A percentile compares a stretch with the other conserved stretches of the same genome.
Evolutionary conservation across 2,329 filamentous ascomycete genomes (phyloP).

Genomic region (Fusarium sp.): DNA sequence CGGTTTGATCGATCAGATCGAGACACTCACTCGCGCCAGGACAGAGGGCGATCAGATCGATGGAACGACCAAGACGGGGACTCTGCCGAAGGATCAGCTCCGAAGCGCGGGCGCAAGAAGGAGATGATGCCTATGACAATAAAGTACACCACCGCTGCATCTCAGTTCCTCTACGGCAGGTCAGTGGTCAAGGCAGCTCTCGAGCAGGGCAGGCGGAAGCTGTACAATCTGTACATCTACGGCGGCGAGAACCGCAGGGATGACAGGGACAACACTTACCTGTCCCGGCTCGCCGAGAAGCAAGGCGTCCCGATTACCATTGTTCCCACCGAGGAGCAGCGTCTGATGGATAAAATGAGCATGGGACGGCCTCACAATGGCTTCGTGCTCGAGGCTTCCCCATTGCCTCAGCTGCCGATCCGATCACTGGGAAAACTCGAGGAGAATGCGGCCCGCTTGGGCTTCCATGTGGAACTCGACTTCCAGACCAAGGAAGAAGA

Average conservation of each 20-base stretch:
- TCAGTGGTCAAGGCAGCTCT: constrained; percentile 85
- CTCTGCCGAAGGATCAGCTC: background rate
- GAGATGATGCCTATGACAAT: constrained; percentile 51
- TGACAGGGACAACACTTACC: constrained; percentile 54
- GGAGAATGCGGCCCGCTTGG: constrained; percentile 54
- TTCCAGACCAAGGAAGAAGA: constrained; percentile 80
- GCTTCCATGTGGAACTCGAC: constrained; percentile 70
- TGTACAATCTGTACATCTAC: constrained; percentile 88
- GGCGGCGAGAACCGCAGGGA: constrained; percentile 65
- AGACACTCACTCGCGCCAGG: constrained; percentile 8
- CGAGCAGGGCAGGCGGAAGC: constrained; percentile 70
- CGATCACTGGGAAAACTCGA: constrained; percentile 64
- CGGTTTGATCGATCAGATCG: constrained; percentile 2
- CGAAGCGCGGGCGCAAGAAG: constrained; percentile 39
- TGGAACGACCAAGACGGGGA: constrained; percentile 15
- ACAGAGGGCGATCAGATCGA: constrained; percentile 11
- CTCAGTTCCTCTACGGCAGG: constrained; percentile 89
- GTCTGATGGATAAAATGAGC: constrained; percentile 85
- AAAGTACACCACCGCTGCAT: constrained; percentile 82
- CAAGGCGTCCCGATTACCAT: constrained; percentile 65
- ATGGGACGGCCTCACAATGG: constrained; percentile 89
- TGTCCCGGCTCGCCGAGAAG: constrained; percentile 59
- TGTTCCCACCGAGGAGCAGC: constrained; percentile 70
- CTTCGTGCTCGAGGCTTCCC: constrained; percentile 86
- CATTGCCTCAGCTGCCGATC: constrained; percentile 78